Evolutionary conservation across 257 asterid genomes (phyloP), one percentile per base, ranked within the genome.

Genomic region (Forsythia viridissima): DNA sequence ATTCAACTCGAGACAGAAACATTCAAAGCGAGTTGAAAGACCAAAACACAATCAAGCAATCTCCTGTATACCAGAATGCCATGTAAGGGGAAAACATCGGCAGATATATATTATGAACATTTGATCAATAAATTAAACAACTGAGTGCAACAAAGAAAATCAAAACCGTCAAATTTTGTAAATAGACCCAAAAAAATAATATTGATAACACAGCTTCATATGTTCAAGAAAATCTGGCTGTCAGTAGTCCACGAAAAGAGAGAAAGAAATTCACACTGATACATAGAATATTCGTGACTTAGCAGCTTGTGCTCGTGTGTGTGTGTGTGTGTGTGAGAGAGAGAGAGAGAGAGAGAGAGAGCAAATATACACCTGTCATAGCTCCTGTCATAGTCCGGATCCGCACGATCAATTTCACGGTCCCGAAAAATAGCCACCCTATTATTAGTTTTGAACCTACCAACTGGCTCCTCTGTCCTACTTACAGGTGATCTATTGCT

Each of bases 371-470:
- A 96, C 99, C 98, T 96, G 81, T 94, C 98, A 71, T 96, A 96
- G 81, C 80, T 94, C 90, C 99, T 86, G 85, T 94, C 87, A 77
- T 96, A 96, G 82, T 96, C 99, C 46, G 99, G 99, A 86, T 96
- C 99, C 84, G 90, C 91, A 73, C 98, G 90, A 68, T 96, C 99
- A 80, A 88, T 73, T 72, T 96, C 99, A 78, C 97, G 98, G 80
- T 96, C 99, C 77, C 98, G 91, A 78, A 96, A 88, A 76, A 96
- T 92, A 46, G 99, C 99, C 83, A 96, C 99, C 85, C 91, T 90
- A 85, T 81, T 93, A 81, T 84, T 85, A 76, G 86, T 76, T 82
- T 82, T 92, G 42, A 90, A 80, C 85, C 96, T 88, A 70, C 88
- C 93, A 66, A 86, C 82, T 40, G 96, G 90, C 81, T 92, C 98